Evolutionary conservation across 2,329 filamentous ascomycete genomes (phyloP).

Genomic region (Capronia coronata): DNA sequence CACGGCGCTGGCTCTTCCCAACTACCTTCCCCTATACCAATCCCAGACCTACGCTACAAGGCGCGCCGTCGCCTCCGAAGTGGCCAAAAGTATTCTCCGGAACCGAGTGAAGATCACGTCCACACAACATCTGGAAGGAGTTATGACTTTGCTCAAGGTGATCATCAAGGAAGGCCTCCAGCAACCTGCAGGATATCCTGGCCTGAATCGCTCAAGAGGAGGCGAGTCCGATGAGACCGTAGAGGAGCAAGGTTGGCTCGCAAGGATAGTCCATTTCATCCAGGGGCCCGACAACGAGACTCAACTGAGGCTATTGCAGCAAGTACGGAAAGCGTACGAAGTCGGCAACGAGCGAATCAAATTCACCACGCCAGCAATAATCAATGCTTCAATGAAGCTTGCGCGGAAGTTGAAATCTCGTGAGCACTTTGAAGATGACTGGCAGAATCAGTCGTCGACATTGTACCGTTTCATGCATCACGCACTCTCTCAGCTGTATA

Average conservation of each 20-base stretch:
- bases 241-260: conserved; percentile 96
- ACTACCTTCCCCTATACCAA: conserved; percentile 82
- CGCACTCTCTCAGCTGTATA: conserved; percentile 77
- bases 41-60: conserved; percentile 89
- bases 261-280: conserved; percentile 82
- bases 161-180: conserved; percentile 90
- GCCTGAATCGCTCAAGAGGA: conserved; percentile 64
- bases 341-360: conserved; percentile 94
- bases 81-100: conserved; percentile 73
- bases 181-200: conserved; percentile 73
- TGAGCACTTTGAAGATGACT: conserved; percentile 77
- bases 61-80: conserved; percentile 81
- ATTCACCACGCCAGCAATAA: conserved; percentile 86
- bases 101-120: conserved; percentile 76
- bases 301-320: conserved; percentile 83
- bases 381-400: conserved; percentile 84
- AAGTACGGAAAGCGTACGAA: conserved; percentile 74
- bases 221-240: conserved; percentile 93
- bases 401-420: conserved; percentile 81
- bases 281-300: conserved; percentile 80
- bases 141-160: conserved; percentile 81
- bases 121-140: conserved; percentile 73
- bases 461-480: conserved; percentile 96
- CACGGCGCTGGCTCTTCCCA: conserved; percentile 87
- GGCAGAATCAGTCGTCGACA: conserved; percentile 66